Conservation (phyloP, 1,284 basidiomycete genomes). For the Cutaneotrichosporon sp. region DNA sequence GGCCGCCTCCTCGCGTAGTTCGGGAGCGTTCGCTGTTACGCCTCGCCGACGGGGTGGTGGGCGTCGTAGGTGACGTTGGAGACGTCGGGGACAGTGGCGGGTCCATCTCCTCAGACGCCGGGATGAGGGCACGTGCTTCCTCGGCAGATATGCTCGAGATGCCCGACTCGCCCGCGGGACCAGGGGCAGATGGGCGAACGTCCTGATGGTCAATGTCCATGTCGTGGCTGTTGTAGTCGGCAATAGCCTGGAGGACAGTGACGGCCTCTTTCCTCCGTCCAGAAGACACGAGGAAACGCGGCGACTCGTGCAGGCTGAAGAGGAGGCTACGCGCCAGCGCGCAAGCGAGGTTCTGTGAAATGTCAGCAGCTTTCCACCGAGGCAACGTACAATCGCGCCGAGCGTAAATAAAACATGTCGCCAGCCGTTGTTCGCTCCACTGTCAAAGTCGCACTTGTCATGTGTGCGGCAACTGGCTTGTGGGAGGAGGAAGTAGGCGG, state of each 20-base stretch:
- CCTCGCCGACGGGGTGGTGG: neutral
- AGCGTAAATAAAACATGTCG: slow-evolving; percentile 69
- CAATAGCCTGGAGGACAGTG: slow-evolving; percentile 72
- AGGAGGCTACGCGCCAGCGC: slow-evolving; percentile 79
- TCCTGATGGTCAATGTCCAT: slow-evolving; percentile 64
- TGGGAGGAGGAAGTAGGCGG: slow-evolving; percentile 73
- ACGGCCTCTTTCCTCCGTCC: slow-evolving; percentile 76
- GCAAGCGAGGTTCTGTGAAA: slow-evolving; percentile 70
- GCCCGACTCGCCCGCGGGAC: neutral
- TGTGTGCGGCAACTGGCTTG: slow-evolving; percentile 60
- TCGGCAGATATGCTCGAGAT: neutral
- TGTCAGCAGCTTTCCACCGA: neutral
- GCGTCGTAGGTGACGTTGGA: slow-evolving; percentile 2
- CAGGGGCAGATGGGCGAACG: slow-evolving; percentile 47
- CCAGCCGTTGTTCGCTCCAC: slow-evolving; percentile 73
- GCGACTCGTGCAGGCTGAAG: slow-evolving; percentile 88
- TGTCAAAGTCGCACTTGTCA: slow-evolving; percentile 53
- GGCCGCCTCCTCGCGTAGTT: neutral
- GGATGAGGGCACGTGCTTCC: slow-evolving; percentile 9
- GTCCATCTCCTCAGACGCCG: slow-evolving; percentile 1
- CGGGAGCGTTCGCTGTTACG: neutral
- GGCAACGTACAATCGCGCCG: slow-evolving; percentile 61
- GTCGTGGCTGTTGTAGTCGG: slow-evolving; percentile 69
- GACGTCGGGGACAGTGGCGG: slow-evolving; percentile 9
- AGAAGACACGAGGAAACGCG: slow-evolving; percentile 79